Evolutionary conservation across 2,329 filamentous ascomycete species (phyloP), one percentile per base, ranked within the genome.

Genomic region (Leptodontidium sp.): DNA sequence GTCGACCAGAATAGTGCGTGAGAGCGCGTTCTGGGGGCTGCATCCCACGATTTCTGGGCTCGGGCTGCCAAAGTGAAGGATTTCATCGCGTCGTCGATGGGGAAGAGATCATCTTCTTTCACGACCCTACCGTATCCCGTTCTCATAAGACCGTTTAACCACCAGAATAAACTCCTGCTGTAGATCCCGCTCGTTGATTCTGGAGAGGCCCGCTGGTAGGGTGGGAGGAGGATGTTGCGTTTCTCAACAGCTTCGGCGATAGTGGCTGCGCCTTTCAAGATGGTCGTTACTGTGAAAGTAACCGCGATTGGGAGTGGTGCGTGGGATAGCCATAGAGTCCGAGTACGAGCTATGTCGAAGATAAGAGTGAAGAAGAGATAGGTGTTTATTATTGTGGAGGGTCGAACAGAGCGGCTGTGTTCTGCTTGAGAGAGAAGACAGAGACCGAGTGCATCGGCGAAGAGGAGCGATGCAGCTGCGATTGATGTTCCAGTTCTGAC

Each of bases 171-270:
- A 26, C 77, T 78, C 7, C 77, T 78, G 66, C 75, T 79, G 52
- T 81, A 80, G 5, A 82, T 71, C 14, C 82, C 81, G 67, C 80
- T 80, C 0, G 77, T 79, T 0, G 75, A 76, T 68, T 83, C 81
- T 3, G 81, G 80, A 5, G 79, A 78, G 17, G 72, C 67, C 58
- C 71, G 26, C n/a, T 72, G 68, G 64, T 78, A 74, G 47, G 69
- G 71, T 40, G 70, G 65, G 26, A 80, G 67, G 15, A 82, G 72
- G 45, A 78, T 77, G 1, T 68, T 53, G 8, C 77, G 74, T 74
- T 84, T 84, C 66, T 78, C 80, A 65, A 75, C 72, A 1, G 80
- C 80, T 74, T 84, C 82, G 2, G 81, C 77, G 4, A 74, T 57
- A 1, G 73, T 55, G 17, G 73, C 64, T 26, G 70, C 73, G 24